These are phyloP conservation scores for Quercus phellos DNA, from an alignment of 331 rosid species.

Conservation along the genomic window DNA sequence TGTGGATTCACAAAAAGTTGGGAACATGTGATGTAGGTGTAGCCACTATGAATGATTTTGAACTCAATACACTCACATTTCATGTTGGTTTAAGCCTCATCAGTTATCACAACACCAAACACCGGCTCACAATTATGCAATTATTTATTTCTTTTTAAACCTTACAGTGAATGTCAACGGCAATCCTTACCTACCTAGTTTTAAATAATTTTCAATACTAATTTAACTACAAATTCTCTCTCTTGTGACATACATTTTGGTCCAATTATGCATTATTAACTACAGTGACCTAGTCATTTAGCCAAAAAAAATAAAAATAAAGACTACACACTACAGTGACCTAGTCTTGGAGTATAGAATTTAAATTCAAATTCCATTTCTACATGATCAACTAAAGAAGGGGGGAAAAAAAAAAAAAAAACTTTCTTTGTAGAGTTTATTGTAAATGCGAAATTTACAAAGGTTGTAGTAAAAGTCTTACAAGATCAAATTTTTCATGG, in stretches of 20 bases:
- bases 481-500: not conserved
- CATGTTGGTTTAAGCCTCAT: too few relatives aligned
- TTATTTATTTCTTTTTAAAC: too few relatives aligned
- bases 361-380: not conserved
- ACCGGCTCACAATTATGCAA: too few relatives aligned
- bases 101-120: not conserved
- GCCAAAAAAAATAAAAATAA: too few relatives aligned
- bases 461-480: conserved; percentile 10
- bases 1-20: not conserved
- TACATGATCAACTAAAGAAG: not conserved
- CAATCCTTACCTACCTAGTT: too few relatives aligned
- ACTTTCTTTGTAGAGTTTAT: not conserved
- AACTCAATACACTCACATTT: not conserved
- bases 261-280: too few relatives aligned
- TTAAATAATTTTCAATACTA: too few relatives aligned
- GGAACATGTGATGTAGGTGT: not conserved
- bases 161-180: too few relatives aligned
- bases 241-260: too few relatives aligned
- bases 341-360: not conserved
- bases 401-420: not conserved
- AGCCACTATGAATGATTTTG: not conserved
- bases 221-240: too few relatives aligned
- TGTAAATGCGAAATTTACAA: conserved; percentile 10
- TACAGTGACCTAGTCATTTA: too few relatives aligned
- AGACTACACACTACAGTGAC: too few relatives aligned